phyloP scores from a whole-genome alignment of 768 basidiomycete species.

The Exidia glandulosa region DNA sequence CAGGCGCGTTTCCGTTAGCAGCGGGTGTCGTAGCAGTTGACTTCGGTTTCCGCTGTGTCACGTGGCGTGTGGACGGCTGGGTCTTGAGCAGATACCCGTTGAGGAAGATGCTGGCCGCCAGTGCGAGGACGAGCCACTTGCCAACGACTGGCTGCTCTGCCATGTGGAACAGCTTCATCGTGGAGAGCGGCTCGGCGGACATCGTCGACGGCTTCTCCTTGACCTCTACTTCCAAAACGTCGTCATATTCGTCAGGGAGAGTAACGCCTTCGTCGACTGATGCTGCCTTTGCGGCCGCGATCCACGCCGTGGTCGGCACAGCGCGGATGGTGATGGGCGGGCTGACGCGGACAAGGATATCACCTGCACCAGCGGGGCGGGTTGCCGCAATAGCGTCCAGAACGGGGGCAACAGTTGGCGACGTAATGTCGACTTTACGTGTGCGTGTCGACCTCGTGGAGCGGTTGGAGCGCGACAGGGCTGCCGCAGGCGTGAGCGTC shows the following conservation, averaged over 20 bases:
- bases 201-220: neutral
- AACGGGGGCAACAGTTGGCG: conserved; percentile 44
- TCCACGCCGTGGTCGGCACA: conserved; percentile 15
- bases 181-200: neutral
- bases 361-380: conserved; percentile 15
- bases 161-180: neutral
- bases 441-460: conserved; percentile 3
- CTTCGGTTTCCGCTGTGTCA: too few relatives aligned
- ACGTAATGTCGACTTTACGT: conserved; percentile 61
- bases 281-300: neutral
- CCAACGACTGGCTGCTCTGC: conserved; percentile 61
- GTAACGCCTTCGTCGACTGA: conserved; percentile 7
- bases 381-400: conserved; percentile 44
- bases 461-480: conserved; percentile 33
- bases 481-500: conserved; percentile 65
- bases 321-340: conserved; percentile 50
- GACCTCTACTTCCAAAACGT: neutral
- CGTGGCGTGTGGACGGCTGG: conserved; percentile 9
- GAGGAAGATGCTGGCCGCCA: conserved; percentile 75
- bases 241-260: conserved; percentile 22
- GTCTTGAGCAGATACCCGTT: conserved; percentile 85
- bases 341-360: conserved; percentile 49
- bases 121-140: conserved; percentile 88
- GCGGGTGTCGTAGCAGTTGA: neutral
- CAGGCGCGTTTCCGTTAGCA: neutral